Conservation (phyloP, 345 rosid genomes). For the Populus nigra region DNA sequence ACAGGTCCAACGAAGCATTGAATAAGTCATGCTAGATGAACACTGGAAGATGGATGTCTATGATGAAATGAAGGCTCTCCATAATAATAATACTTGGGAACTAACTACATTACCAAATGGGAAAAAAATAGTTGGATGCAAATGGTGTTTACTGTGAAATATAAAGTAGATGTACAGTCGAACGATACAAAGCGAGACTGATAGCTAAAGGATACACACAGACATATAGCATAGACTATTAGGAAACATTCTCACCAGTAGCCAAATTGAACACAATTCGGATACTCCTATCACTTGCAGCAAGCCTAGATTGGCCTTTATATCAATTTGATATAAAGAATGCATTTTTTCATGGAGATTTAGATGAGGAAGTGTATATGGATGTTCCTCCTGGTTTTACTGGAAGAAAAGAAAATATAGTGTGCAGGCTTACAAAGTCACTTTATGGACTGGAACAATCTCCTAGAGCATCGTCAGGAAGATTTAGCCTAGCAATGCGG, state of each 20-base stretch:
- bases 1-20: background rate
- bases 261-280: too few relatives aligned
- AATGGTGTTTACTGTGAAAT: background rate
- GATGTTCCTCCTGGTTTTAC: too few relatives aligned
- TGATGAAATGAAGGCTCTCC: too few relatives aligned
- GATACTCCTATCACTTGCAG: background rate
- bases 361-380: too few relatives aligned
- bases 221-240: background rate
- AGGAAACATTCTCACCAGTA: background rate
- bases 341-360: too few relatives aligned
- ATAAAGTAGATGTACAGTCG: too few relatives aligned
- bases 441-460: too few relatives aligned
- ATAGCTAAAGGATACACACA: too few relatives aligned
- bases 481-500: background rate
- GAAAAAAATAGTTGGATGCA: background rate
- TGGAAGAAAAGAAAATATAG: too few relatives aligned
- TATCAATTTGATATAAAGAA: too few relatives aligned
- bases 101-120: background rate
- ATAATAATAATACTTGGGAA: background rate
- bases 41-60: rapidly evolving
- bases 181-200: background rate
- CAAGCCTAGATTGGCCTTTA: background rate
- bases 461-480: background rate
- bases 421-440: background rate
- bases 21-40: too few relatives aligned